These are phyloP conservation scores for Volvariella surrecta DNA, from an alignment of 1,284 basidiomycete species.

Conservation along the genomic window DNA sequence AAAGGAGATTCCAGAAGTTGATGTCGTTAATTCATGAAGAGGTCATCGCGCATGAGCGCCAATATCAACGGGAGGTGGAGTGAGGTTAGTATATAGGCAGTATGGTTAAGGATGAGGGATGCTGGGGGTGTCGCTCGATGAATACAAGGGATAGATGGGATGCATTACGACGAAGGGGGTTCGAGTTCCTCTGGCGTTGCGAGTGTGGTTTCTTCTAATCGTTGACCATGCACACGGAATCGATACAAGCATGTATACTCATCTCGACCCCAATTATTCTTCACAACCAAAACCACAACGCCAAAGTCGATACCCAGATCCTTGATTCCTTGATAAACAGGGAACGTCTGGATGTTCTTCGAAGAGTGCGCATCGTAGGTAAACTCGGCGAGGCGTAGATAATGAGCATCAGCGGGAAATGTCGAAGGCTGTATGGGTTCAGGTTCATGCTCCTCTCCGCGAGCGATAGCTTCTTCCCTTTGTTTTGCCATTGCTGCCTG, in stretches of 20 bases:
- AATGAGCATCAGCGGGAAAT: conserved; percentile 46
- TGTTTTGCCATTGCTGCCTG: conserved; percentile 29
- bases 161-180: background rate
- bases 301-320: conserved; percentile 73
- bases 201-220: conserved; percentile 22
- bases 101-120: conserved; percentile 4
- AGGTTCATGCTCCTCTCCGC: conserved; percentile 27
- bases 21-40: conserved; percentile 4
- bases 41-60: too few species aligned
- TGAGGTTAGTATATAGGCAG: conserved; percentile 3
- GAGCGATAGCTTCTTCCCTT: conserved; percentile 24
- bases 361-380: conserved; percentile 68
- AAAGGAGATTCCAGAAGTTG: too few species aligned
- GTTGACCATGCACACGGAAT: conserved; percentile 64
- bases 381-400: conserved; percentile 72
- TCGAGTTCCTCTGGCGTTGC: conserved; percentile 14
- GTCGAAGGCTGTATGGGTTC: conserved; percentile 34
- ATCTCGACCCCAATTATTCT: conserved; percentile 81
- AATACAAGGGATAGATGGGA: background rate
- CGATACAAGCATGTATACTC: conserved; percentile 90
- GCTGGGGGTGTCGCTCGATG: background rate
- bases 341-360: conserved; percentile 81
- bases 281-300: conserved; percentile 70
- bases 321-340: conserved; percentile 57
- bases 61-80: too few species aligned